These are phyloP conservation scores for Dendrostoma leiphaemia DNA, from an alignment of 2,329 filamentous ascomycete species.

Conservation along the genomic window DNA sequence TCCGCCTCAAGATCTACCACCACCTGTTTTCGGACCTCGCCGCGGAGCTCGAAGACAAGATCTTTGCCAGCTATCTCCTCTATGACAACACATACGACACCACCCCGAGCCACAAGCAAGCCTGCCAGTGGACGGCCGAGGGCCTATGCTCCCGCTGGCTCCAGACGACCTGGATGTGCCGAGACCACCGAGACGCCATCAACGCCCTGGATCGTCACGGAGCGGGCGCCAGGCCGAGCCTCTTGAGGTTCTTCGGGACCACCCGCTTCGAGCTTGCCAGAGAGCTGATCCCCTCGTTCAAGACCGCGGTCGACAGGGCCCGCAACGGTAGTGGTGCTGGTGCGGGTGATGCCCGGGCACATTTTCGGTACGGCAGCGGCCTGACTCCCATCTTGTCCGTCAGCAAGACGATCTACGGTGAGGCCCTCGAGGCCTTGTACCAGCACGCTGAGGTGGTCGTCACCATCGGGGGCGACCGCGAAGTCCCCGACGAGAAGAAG, in stretches of 20 bases:
- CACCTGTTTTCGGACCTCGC: background rate
- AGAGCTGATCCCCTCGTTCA: background rate
- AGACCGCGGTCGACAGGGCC: background rate
- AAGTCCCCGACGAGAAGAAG: background rate
- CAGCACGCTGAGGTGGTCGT: background rate
- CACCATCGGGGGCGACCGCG: background rate
- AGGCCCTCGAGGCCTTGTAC: background rate
- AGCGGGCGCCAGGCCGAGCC: background rate
- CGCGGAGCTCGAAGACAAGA: background rate
- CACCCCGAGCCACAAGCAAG: background rate
- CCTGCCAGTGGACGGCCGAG: background rate
- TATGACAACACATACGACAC: background rate
- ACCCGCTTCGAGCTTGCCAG: background rate
- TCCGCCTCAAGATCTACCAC: conserved; percentile 1
- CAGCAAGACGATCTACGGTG: background rate
- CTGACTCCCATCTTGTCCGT: background rate
- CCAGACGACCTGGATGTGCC: background rate
- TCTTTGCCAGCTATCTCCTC: conserved; percentile 2
- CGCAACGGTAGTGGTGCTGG: too few relatives aligned
- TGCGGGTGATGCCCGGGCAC: background rate
- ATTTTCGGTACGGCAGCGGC: background rate
- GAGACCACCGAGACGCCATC: background rate
- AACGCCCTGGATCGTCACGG: background rate
- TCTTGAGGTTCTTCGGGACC: background rate
- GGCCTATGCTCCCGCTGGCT: background rate